Evolutionary conservation across 2,329 filamentous ascomycete genomes (phyloP).

Genomic region (Colletotrichum sp.): DNA sequence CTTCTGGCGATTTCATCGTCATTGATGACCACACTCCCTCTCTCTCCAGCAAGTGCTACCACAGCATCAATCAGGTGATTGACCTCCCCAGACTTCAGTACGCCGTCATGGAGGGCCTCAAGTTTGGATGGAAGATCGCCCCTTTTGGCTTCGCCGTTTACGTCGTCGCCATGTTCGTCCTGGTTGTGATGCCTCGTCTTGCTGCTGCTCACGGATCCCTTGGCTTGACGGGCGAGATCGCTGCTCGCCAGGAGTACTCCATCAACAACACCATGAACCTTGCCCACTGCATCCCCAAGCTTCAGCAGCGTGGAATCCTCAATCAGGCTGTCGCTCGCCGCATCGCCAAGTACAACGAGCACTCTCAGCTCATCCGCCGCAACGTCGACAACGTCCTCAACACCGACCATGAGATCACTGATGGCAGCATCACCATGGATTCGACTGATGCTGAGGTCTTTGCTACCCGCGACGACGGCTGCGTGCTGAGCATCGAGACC

Average conservation of each 20-base stretch:
- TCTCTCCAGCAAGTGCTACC: background rate
- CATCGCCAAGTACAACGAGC: background rate
- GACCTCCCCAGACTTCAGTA: background rate
- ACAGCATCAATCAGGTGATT: background rate
- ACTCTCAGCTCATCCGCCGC: background rate
- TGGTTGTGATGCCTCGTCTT: background rate
- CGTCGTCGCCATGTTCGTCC: background rate
- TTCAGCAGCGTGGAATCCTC: background rate
- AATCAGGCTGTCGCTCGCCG: background rate
- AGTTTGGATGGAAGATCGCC: background rate
- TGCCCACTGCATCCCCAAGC: background rate
- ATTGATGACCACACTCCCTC: background rate
- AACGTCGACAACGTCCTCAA: background rate
- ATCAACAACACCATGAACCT: background rate
- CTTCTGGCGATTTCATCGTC: background rate
- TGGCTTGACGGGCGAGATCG: background rate
- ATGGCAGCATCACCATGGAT: background rate
- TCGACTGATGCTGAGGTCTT: conserved; percentile 5
- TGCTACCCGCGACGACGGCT: conserved; percentile 9
- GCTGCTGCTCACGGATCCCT: background rate
- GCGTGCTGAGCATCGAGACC: background rate
- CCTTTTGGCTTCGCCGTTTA: background rate
- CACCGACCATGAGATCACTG: conserved; percentile 1
- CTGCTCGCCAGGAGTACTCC: background rate
- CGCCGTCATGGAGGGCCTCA: background rate